phyloP scores from a whole-genome alignment of 2,329 filamentous ascomycete species.

The Ceratocystis colombiana region DNA sequence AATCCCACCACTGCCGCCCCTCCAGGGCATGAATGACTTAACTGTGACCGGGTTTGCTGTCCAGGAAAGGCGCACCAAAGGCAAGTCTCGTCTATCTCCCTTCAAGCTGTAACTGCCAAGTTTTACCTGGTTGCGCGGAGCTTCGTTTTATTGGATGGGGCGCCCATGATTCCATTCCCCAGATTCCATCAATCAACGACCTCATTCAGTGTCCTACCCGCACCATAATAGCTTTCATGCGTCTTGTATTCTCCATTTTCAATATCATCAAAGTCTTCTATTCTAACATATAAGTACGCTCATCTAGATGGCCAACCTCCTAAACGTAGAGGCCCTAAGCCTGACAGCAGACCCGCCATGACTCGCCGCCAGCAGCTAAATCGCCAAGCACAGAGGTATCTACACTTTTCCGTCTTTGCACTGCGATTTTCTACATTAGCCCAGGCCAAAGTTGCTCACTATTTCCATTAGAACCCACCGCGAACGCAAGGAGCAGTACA shows the following conservation, averaged over 20 bases:
- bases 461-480: conserved; percentile 67
- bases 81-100: conserved; percentile 4
- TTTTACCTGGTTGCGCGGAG: neutral
- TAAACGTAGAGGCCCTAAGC: conserved; percentile 88
- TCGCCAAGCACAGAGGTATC: conserved; percentile 83
- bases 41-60: conserved; percentile 5
- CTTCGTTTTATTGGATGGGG: neutral
- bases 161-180: neutral
- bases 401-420: neutral
- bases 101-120: neutral
- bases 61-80: conserved; percentile 24
- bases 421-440: neutral
- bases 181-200: neutral
- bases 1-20: neutral
- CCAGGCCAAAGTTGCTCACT: conserved; percentile 11
- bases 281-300: neutral
- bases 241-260: neutral
- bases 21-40: conserved; percentile 12
- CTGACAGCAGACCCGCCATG: conserved; percentile 87
- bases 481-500: conserved; percentile 92
- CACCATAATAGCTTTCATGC: too few relatives aligned
- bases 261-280: neutral
- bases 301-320: conserved; percentile 62
- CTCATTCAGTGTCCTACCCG: neutral
- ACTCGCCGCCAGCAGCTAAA: conserved; percentile 90